phyloP scores from a whole-genome alignment of 2,329 filamentous ascomycete species.

The Sporothrix protearum region DNA sequence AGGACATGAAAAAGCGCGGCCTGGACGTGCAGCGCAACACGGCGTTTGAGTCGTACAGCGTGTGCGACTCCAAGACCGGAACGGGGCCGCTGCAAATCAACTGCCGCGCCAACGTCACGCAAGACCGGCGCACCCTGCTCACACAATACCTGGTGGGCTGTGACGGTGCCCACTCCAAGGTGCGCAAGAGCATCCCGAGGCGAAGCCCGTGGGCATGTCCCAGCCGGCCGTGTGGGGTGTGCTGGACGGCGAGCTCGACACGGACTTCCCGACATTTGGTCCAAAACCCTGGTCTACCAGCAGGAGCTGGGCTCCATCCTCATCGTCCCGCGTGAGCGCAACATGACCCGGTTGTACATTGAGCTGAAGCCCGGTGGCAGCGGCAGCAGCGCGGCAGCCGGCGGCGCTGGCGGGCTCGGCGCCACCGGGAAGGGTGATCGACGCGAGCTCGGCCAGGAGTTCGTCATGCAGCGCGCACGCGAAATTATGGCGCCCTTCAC shows the following conservation, averaged over 20 bases:
- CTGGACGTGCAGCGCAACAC: constrained; percentile 61
- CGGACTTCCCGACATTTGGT: constrained; percentile 74
- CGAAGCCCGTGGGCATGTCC: constrained; percentile 29
- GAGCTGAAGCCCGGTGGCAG: constrained; percentile 45
- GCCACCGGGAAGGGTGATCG: constrained; percentile 19
- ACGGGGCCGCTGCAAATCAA: constrained; percentile 48
- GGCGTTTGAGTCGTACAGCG: constrained; percentile 57
- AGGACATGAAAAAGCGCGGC: constrained; percentile 64
- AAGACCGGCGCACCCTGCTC: constrained; percentile 45
- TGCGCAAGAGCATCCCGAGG: constrained; percentile 58
- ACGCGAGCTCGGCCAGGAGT: constrained; percentile 50
- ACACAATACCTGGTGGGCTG: constrained; percentile 67
- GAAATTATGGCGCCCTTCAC: constrained; percentile 58
- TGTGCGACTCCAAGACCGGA: constrained; percentile 44
- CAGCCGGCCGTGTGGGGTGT: constrained; percentile 61
- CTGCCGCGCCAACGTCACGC: constrained; percentile 50
- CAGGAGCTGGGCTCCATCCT: constrained; percentile 65
- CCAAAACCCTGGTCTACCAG: constrained; percentile 66
- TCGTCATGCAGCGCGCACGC: constrained; percentile 62
- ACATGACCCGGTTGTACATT: constrained; percentile 65
- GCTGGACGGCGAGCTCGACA: constrained; percentile 66
- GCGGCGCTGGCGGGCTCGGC: background rate
- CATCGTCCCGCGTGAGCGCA: constrained; percentile 69
- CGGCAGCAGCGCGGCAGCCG: background rate
- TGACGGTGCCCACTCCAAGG: constrained; percentile 68